phyloP scores from a whole-genome alignment of 345 rosid genomes.

The Melaleuca quinquenervia region DNA sequence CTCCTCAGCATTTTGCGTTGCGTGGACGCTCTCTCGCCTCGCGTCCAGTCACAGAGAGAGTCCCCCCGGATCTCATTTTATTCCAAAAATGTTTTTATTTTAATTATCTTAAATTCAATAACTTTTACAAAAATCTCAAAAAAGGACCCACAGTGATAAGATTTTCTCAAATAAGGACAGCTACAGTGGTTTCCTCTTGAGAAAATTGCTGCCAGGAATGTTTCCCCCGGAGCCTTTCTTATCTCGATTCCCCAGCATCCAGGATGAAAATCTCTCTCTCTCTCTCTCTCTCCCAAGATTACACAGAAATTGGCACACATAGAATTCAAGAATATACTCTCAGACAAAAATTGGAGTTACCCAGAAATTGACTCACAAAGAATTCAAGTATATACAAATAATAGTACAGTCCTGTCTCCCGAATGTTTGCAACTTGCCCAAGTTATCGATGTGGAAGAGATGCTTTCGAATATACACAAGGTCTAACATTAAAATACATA shows the following conservation, averaged over 20 bases:
- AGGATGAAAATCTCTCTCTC: too few species aligned
- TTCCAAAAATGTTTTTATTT: not conserved
- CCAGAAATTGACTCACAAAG: not conserved
- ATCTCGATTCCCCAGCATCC: too few species aligned
- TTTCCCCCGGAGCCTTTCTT: too few species aligned
- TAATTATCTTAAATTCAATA: not conserved
- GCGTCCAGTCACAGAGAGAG: not conserved
- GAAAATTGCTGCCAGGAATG: too few species aligned
- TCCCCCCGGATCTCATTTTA: not conserved
- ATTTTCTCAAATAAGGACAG: too few species aligned
- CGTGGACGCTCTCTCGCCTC: not conserved
- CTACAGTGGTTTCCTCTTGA: too few species aligned
- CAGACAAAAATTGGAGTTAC: not conserved
- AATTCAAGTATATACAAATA: not conserved
- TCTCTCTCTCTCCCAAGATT: not conserved
- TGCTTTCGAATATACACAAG: not conserved
- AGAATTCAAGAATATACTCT: not conserved
- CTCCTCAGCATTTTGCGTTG: slow-evolving; percentile 59
- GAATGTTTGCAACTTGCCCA: fast-evolving
- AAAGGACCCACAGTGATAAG: too few species aligned
- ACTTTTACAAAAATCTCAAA: too few species aligned
- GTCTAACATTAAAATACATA: not conserved
- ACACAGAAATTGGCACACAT: not conserved
- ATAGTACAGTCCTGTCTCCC: not conserved
- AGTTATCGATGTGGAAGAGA: not conserved